Evolutionary conservation across 371 early-diverging fungal genomes (phyloP).

Genomic region (Mortierella sp.): DNA sequence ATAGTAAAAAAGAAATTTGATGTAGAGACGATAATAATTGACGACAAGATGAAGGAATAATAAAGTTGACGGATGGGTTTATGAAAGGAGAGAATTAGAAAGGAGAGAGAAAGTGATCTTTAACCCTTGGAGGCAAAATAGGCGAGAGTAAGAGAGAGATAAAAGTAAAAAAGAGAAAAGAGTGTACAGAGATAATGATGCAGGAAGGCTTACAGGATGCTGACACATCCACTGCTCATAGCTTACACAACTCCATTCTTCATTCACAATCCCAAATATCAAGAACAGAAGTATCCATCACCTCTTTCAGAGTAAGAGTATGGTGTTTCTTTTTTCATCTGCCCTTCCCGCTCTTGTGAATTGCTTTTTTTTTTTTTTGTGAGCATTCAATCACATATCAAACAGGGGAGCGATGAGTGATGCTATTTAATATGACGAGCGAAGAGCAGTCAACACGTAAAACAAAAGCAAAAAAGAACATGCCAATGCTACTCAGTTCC

Average conservation of each 20-base stretch:
- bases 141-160: background rate
- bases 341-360: background rate
- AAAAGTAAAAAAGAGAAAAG: background rate
- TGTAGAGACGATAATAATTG: background rate
- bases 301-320: background rate
- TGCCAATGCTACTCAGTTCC: no score
- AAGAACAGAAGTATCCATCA: background rate
- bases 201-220: no score
- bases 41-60: background rate
- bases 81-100: background rate
- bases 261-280: background rate
- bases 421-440: background rate
- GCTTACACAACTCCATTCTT: background rate
- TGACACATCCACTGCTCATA: slow-evolving; percentile 6
- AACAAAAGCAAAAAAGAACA: background rate
- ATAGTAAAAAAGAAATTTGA: background rate
- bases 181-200: no score
- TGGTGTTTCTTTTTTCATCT: background rate
- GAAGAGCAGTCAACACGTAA: background rate
- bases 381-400: slow-evolving; percentile 8
- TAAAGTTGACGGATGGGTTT: background rate
- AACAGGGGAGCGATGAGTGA: slow-evolving; percentile 2
- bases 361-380: slow-evolving; percentile 4
- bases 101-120: background rate
- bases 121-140: background rate